These are phyloP conservation scores for Epichloe elymi DNA, from an alignment of 2,329 filamentous ascomycete species.

Conservation along the genomic window DNA sequence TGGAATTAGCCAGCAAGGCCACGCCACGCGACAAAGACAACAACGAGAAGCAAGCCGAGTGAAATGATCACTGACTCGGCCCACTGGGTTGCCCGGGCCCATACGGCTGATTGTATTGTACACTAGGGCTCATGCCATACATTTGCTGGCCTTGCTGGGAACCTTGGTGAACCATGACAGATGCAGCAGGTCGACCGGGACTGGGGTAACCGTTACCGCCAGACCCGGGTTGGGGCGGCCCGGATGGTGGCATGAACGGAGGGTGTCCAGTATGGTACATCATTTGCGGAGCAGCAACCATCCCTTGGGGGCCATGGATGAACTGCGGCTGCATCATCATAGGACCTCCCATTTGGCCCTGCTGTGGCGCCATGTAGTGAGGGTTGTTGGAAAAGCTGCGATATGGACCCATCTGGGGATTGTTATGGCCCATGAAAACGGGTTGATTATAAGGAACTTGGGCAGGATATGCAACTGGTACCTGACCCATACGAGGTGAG, in stretches of 20 bases:
- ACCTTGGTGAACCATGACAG: slow-evolving; percentile 90
- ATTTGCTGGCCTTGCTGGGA: slow-evolving; percentile 79
- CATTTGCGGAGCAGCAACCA: slow-evolving; percentile 60
- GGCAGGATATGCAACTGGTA: slow-evolving; percentile 56
- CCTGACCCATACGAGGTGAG: slow-evolving; percentile 64
- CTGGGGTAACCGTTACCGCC: slow-evolving; percentile 75
- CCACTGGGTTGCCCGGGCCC: slow-evolving; percentile 51
- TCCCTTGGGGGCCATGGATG: slow-evolving; percentile 58
- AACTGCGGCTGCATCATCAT: slow-evolving; percentile 80
- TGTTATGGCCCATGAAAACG: slow-evolving; percentile 56
- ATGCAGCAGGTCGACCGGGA: slow-evolving; percentile 62
- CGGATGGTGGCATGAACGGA: slow-evolving; percentile 50
- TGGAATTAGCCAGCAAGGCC: neutral
- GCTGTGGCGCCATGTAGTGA: slow-evolving; percentile 61
- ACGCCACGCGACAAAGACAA: neutral
- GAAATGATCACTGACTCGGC: slow-evolving; percentile 50
- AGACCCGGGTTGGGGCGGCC: slow-evolving; percentile 44
- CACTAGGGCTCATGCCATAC: slow-evolving; percentile 63
- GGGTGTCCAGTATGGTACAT: slow-evolving; percentile 61
- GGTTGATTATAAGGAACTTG: slow-evolving; percentile 61
- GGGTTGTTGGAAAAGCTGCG: slow-evolving; percentile 56
- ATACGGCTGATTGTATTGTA: slow-evolving; percentile 66
- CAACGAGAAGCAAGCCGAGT: neutral
- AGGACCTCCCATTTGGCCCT: slow-evolving; percentile 55
- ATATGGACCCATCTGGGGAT: slow-evolving; percentile 56